Base-by-base conservation (phyloP, 345 rosid species). In the Trapa bicornis region DNA sequence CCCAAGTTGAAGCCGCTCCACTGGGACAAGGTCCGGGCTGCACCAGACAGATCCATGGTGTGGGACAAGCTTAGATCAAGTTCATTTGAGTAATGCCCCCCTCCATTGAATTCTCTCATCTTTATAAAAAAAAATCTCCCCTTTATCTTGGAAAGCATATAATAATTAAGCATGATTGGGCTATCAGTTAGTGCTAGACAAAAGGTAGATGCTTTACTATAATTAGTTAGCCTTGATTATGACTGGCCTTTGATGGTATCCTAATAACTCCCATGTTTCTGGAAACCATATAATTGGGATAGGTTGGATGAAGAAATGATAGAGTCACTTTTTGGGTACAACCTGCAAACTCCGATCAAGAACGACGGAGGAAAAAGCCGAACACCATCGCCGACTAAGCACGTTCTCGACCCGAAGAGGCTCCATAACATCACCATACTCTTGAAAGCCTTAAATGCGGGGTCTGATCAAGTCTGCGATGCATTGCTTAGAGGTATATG, bases 21-120 rank as follows among this genome's bases (percentile, higher is more conserved):
- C 3, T 94, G 99, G 99, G 97, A 94, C 87, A 94, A 91, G 83
- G 99, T 94, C n/a, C 91, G 96, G 76, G 97, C 97, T 60, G 77
- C 87, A 67, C 88, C 96, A 5, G 97, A 94, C 73, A 81, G 83
- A 3, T 76, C 79, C 66, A 94, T 82, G 93, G 99, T 89, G 39
- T 94, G 99, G 99, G 97, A 94, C 77, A 89, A 84, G 82, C 72
- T 94, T 54, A 80, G 87, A 78, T 81, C 96, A 72, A 94, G 87
- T 86, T 91, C 99, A 22, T 91, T 94, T 11, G 99, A 94, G 99
- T 94, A 86, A 82, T 92, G 81, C 64, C 35, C 64, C 35, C 22
- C 68, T 57, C 50, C 14, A 16, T 3, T 42, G 10, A 63, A 16
- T 7, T 61, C 16, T 35, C 15, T 5, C 2, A 35, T 61, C 36